Conservation (phyloP, 2,329 filamentous ascomycete genomes). For the Pseudogymnoascus destructans region DNA sequence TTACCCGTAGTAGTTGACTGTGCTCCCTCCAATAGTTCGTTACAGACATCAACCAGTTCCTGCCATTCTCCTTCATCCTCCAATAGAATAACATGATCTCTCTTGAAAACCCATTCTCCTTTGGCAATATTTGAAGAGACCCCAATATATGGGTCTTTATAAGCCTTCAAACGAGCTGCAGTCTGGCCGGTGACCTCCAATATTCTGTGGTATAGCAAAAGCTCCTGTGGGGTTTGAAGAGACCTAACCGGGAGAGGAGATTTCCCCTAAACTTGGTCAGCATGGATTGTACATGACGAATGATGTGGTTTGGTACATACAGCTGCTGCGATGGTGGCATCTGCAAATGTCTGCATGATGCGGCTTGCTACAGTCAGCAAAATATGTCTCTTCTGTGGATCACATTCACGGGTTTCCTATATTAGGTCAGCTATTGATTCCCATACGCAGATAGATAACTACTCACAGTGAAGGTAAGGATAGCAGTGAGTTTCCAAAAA, state of each 20-base stretch:
- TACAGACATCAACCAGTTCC: conserved; percentile 20
- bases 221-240: conserved; percentile 26
- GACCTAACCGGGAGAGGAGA: conserved; percentile 19
- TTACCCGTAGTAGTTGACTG: conserved; percentile 20
- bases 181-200: conserved; percentile 18
- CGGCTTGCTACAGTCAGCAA: conserved; percentile 11
- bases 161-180: conserved; percentile 21
- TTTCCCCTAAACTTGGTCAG: not conserved
- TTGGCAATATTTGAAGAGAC: conserved; percentile 25
- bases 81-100: conserved; percentile 21
- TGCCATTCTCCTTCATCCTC: conserved; percentile 20
- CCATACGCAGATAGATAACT: not conserved
- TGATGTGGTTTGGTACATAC: conserved; percentile 16
- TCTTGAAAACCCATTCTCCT: conserved; percentile 26
- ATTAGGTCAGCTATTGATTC: not conserved
- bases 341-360: conserved; percentile 21
- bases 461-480: conserved; percentile 24
- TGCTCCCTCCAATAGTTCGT: conserved; percentile 20
- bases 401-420: conserved; percentile 14
- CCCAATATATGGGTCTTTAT: conserved; percentile 22
- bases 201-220: conserved; percentile 24
- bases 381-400: conserved; percentile 21
- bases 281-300: not conserved
- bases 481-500: conserved; percentile 26
- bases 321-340: conserved; percentile 20